Base-by-base conservation (phyloP, 768 basidiomycete genomes). In the Dacryopinax primogenitus region DNA sequence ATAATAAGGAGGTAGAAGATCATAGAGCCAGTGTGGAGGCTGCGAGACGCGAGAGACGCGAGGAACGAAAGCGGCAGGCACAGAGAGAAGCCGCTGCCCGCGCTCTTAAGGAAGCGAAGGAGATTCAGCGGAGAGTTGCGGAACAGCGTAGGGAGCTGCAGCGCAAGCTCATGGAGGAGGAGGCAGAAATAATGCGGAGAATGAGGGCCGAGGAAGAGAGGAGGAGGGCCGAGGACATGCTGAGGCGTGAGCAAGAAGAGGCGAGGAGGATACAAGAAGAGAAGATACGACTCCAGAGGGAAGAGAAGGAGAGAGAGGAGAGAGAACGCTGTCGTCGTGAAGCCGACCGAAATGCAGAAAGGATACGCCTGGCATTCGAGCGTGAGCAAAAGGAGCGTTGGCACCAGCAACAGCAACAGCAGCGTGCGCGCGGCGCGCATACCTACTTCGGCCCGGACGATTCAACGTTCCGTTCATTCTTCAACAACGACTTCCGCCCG, bases 381-480 rank as follows among this genome's bases (percentile, higher is more conserved):
- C 45, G 63, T 26, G 33, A 39, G 1, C 35, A 68, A 32, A 65
- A 47, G 41, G n/a, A n/a, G n/a, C n/a, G n/a, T n/a, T n/a, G n/a
- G n/a, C 41, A 37, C 9, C 36, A 44, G 41, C 41, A 44, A 18
- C 51, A 58, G 23, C 51, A 32, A 23, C 51, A 58, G 23, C 51
- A 26, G 21, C 51, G 23, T 6, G 15, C 13, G 6, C 9, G 23
- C 12, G 26, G 26, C 26, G 23, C 51, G 3, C 51, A 28, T 23
- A 58, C 9, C 30, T 7, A 28, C 13, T 58, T 58, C 51, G 68
- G 63, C 30, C 66, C 63, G 30, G 69, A 70, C 58, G 69, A 67
- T 36, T 30, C 62, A 44, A 64, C 45, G 30, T 64, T 65, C 36
- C 58, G 62, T n/a, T 62, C 66, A 3, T 62, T 63, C 47, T 47